phyloP scores from a whole-genome alignment of 345 rosid species.

The Bruguiera sexangula region DNA sequence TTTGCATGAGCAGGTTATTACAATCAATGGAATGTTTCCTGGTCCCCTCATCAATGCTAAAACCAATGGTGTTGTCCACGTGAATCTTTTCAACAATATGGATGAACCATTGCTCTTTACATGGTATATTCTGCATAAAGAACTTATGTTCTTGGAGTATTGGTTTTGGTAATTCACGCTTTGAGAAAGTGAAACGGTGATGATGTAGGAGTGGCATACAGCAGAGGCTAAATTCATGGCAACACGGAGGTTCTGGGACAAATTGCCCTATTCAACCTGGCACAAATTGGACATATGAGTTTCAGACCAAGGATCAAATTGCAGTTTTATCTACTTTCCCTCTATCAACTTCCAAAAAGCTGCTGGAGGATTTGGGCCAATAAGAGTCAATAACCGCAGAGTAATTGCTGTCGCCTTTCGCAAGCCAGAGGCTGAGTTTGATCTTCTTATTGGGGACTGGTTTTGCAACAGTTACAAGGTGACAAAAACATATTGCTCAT shows the following conservation, averaged over 20 bases:
- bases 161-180: background rate
- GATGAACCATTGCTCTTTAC: constrained; percentile 30
- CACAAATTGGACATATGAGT: constrained; percentile 81
- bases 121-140: constrained; percentile 10
- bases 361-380: constrained; percentile 78
- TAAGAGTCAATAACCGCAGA: constrained; percentile 57
- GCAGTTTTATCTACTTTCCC: constrained; percentile 83
- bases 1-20: constrained; percentile 17
- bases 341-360: constrained; percentile 67
- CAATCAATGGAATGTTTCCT: constrained; percentile 29
- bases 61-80: constrained; percentile 19
- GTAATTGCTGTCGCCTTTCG: constrained; percentile 68
- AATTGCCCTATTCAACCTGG: constrained; percentile 87
- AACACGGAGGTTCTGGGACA: constrained; percentile 82
- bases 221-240: constrained; percentile 86
- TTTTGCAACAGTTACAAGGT: constrained; percentile 35
- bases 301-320: constrained; percentile 88
- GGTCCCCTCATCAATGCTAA: constrained; percentile 27
- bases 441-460: constrained; percentile 75
- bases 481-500: background rate
- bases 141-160: background rate
- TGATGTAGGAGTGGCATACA: constrained; percentile 68
- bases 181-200: background rate
- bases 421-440: constrained; percentile 71
- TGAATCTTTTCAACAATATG: constrained; percentile 25